These are phyloP conservation scores for Ichthyophthirius multifiliis DNA, from an alignment of 169 alveolate genomes.

Conservation along the genomic window DNA sequence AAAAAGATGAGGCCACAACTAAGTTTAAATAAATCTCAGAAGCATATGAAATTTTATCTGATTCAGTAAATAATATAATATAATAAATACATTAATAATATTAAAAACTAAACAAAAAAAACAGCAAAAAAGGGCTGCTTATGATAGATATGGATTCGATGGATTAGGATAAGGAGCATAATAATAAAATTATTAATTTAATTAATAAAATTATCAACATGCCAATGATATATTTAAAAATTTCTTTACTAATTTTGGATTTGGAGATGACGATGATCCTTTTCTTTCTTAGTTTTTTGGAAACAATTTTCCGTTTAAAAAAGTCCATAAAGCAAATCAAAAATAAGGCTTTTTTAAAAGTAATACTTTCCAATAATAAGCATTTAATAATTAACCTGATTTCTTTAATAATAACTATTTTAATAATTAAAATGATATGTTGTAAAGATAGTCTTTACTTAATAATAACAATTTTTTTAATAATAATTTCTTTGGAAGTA, in stretches of 20 bases:
- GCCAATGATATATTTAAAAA: constrained; percentile 61
- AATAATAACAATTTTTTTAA: too few species aligned
- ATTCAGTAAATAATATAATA: constrained; percentile 62
- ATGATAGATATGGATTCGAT: constrained; percentile 65
- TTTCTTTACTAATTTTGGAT: constrained; percentile 67
- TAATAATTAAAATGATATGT: too few species aligned
- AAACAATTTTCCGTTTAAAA: too few species aligned
- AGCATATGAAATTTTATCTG: constrained; percentile 91
- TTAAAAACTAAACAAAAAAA: neutral
- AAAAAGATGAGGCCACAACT: constrained; percentile 84
- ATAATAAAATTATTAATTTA: constrained; percentile 38
- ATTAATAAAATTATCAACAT: constrained; percentile 22
- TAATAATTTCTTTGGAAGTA: too few species aligned
- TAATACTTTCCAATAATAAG: too few species aligned
- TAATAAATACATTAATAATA: constrained; percentile 24
- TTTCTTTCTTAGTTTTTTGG: neutral
- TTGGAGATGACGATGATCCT: constrained; percentile 53
- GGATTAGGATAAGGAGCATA: constrained; percentile 6
- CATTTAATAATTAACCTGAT: too few species aligned
- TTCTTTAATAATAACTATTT: too few species aligned
- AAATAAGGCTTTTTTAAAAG: too few species aligned
- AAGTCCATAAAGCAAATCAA: too few species aligned
- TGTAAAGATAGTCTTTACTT: too few species aligned
- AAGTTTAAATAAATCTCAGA: constrained; percentile 88
- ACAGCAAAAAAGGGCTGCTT: constrained; percentile 54